These are phyloP conservation scores for Dimocarpus longan DNA, from an alignment of 345 rosid species.

Conservation along the genomic window DNA sequence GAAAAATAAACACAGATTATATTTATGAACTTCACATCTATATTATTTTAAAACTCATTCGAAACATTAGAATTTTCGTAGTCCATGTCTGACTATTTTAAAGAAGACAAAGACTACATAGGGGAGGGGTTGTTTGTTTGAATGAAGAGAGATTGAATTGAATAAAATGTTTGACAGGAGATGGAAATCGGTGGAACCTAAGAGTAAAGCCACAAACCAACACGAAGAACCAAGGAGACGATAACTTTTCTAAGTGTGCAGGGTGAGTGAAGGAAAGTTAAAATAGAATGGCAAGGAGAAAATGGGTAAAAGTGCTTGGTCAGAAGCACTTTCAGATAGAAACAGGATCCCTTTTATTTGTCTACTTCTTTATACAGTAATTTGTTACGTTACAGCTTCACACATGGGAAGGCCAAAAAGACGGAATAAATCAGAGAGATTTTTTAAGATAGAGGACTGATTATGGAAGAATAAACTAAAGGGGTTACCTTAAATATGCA, in stretches of 20 bases:
- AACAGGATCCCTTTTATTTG: slow-evolving; percentile 12
- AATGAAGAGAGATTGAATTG: neutral
- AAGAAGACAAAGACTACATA: no score
- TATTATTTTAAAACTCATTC: no score
- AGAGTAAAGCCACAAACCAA: neutral
- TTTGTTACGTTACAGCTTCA: neutral
- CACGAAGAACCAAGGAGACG: slow-evolving; percentile 3
- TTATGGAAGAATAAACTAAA: neutral
- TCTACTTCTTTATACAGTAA: neutral
- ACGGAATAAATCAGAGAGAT: slow-evolving; percentile 7
- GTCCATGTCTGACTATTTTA: no score
- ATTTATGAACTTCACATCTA: no score
- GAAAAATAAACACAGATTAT: no score
- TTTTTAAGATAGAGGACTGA: neutral
- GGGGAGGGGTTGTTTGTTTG: neutral
- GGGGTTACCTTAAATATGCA: neutral
- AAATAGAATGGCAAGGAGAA: neutral
- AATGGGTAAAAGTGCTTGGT: slow-evolving; percentile 25
- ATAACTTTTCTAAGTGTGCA: neutral
- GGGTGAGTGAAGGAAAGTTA: neutral
- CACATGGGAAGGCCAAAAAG: slow-evolving; percentile 1
- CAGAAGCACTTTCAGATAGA: slow-evolving; percentile 13
- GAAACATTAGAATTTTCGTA: no score
- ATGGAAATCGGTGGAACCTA: neutral
- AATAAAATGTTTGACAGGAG: neutral